These are phyloP conservation scores for Alternaria atra DNA, from an alignment of 2,329 filamentous ascomycete species.

Conservation along the genomic window DNA sequence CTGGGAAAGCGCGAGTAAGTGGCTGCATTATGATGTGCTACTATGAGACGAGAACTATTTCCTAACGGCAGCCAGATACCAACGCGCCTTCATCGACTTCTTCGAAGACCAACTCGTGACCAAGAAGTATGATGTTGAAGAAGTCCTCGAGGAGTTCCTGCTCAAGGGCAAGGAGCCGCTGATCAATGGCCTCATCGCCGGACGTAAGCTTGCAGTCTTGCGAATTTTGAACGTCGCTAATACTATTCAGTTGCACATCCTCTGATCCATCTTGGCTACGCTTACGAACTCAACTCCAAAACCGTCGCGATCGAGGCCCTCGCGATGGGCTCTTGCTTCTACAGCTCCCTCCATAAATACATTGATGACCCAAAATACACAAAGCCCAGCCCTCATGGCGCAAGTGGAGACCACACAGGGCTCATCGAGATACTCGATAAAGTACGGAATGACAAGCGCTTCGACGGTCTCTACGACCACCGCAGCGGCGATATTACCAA, in stretches of 20 bases:
- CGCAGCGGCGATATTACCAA: conserved; percentile 71
- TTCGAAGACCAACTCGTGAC: conserved; percentile 89
- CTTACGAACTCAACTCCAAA: conserved; percentile 84
- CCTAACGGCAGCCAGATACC: conserved; percentile 65
- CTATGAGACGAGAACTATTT: neutral
- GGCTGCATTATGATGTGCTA: neutral
- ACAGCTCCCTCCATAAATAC: conserved; percentile 66
- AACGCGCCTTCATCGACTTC: conserved; percentile 91
- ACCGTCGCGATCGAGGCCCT: conserved; percentile 91
- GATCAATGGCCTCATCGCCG: conserved; percentile 80
- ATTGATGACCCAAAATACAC: conserved; percentile 78
- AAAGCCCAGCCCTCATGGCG: conserved; percentile 64
- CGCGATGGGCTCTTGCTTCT: conserved; percentile 69
- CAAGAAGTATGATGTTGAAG: conserved; percentile 84
- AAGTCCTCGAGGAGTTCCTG: conserved; percentile 77
- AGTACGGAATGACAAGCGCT: conserved; percentile 72
- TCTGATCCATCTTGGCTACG: conserved; percentile 94
- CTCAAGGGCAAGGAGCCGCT: conserved; percentile 78
- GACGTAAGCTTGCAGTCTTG: conserved; percentile 66
- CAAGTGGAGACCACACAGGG: conserved; percentile 59
- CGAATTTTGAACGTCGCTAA: conserved; percentile 17
- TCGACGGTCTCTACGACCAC: conserved; percentile 71
- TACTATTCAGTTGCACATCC: conserved; percentile 77
- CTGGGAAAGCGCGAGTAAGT: conserved; percentile 74
- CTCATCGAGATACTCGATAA: conserved; percentile 75